Conservation (phyloP, 1,284 basidiomycete genomes). For the Ustilago nuda region DNA sequence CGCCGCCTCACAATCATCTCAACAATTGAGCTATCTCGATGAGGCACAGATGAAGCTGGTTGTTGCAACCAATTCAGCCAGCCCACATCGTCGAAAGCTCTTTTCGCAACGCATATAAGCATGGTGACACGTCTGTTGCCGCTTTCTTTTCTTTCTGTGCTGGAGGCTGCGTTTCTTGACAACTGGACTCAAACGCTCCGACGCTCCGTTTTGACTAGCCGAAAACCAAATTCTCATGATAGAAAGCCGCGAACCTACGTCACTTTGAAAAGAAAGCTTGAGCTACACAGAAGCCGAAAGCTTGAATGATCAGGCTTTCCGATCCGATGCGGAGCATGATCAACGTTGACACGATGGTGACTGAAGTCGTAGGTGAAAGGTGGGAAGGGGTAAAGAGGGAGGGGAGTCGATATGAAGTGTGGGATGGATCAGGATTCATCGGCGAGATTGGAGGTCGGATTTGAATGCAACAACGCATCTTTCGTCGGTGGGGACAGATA, state of each 20-base stretch:
- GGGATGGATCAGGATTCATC: not conserved
- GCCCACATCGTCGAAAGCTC: not conserved
- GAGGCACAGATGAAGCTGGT: not conserved
- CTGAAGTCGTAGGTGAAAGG: too few species aligned
- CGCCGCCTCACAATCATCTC: not conserved
- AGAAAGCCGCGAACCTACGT: not conserved
- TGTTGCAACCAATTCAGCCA: not conserved
- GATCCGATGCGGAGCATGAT: constrained; percentile 1
- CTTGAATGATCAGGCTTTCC: not conserved
- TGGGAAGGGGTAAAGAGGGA: not conserved
- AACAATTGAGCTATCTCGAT: not conserved
- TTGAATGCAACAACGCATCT: not conserved
- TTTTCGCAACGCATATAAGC: not conserved
- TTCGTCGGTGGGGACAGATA: not conserved
- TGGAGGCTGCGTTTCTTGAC: not conserved
- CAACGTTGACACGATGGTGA: not conserved
- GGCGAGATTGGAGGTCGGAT: not conserved
- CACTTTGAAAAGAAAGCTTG: too few species aligned
- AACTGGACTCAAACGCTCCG: constrained; percentile 5
- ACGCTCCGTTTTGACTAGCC: not conserved
- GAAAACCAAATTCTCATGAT: not conserved
- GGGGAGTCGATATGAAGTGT: not conserved
- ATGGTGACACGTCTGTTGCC: not conserved
- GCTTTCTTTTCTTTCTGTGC: not conserved
- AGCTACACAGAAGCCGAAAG: not conserved